Conservation (phyloP, 1,284 basidiomycete genomes). For the Pascua sp. region DNA sequence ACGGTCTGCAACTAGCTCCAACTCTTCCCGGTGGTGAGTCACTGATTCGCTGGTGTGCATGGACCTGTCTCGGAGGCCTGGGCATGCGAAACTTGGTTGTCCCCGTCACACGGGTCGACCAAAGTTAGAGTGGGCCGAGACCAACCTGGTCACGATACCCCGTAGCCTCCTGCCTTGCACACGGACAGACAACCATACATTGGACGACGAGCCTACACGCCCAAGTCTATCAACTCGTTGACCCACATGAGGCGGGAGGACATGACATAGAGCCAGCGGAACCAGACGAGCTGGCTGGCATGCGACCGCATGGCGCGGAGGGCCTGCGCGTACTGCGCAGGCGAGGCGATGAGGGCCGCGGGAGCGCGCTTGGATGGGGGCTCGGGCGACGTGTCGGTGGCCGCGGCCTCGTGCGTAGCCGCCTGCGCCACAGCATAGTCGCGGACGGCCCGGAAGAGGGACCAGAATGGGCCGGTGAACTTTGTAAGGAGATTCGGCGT, state of each 20-base stretch:
- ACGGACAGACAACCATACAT: too few species aligned
- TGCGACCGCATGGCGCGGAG: slow-evolving; percentile 72
- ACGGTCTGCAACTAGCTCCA: too few species aligned
- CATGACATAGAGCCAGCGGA: slow-evolving; percentile 77
- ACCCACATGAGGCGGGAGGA: slow-evolving; percentile 91
- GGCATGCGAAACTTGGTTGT: too few species aligned
- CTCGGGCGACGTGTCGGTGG: neutral
- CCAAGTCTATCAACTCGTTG: slow-evolving; percentile 63
- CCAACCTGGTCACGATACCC: too few species aligned
- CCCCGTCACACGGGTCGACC: too few species aligned
- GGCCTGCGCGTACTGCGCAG: slow-evolving; percentile 58
- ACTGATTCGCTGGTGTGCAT: too few species aligned
- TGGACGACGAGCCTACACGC: neutral
- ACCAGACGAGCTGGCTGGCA: slow-evolving; percentile 78
- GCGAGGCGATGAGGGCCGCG: slow-evolving; percentile 54
- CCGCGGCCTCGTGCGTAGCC: neutral
- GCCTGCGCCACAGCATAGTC: neutral
- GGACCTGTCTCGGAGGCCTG: too few species aligned
- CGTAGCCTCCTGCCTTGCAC: too few species aligned
- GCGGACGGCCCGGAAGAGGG: slow-evolving; percentile 7
- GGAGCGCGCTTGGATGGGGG: too few species aligned
- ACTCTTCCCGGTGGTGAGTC: too few species aligned
- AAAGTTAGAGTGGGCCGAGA: too few species aligned
- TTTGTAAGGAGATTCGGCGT: slow-evolving; percentile 61
- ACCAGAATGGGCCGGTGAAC: slow-evolving; percentile 23